phyloP scores from a whole-genome alignment of 805 yeast genomes.

The Barnettozyma siamensis region DNA sequence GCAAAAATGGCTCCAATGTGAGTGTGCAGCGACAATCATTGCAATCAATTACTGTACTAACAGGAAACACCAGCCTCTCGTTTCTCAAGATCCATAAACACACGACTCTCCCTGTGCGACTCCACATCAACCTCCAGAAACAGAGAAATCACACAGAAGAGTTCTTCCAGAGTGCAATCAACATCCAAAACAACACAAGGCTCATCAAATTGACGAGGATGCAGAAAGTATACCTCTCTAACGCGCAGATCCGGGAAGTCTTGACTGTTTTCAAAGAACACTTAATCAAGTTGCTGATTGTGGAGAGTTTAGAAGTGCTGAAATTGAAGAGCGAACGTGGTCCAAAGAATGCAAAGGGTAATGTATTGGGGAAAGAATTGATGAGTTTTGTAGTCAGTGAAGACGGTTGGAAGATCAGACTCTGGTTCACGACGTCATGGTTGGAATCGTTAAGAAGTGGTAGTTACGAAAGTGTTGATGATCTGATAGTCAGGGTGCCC shows the following conservation, averaged over 20 bases:
- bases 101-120: slow-evolving; percentile 1
- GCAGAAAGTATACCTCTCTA: slow-evolving; percentile 15
- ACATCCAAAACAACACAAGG: slow-evolving; percentile 8
- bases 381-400: slow-evolving; percentile 2
- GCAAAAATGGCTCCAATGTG: slow-evolving; percentile 7
- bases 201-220: slow-evolving; percentile 2
- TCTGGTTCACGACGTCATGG: slow-evolving; percentile 10
- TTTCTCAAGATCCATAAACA: slow-evolving; percentile 1
- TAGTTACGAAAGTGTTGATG: background rate
- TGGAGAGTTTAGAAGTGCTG: slow-evolving; percentile 11
- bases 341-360: background rate
- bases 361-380: background rate
- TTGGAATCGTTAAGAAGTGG: slow-evolving; percentile 6
- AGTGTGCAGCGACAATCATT: background rate
- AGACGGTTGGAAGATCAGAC: slow-evolving; percentile 18
- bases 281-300: slow-evolving; percentile 10
- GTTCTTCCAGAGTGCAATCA: slow-evolving; percentile 4
- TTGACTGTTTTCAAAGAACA: slow-evolving; percentile 12
- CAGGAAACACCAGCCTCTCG: background rate
- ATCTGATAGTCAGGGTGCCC: slow-evolving; percentile 15
- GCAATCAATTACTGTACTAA: background rate
- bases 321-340: background rate
- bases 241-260: slow-evolving; percentile 16
- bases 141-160: background rate
- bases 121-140: slow-evolving; percentile 5